Base-by-base conservation (phyloP, 1,284 basidiomycete species). In the Cutaneotrichosporon spelunceum region DNA sequence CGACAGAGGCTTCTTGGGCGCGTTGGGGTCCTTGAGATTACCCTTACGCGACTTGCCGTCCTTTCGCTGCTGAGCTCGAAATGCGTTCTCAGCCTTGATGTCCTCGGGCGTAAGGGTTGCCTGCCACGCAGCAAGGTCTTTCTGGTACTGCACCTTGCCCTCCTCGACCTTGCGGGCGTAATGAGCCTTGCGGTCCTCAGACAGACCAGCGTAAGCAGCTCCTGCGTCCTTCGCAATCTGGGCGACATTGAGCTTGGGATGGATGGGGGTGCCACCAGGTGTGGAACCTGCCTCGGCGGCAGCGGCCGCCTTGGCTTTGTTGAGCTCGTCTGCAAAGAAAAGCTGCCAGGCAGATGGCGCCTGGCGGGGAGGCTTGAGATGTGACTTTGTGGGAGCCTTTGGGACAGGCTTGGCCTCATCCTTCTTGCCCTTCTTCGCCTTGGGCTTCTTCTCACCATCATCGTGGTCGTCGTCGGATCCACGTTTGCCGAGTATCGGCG, bases 321-420 rank as follows among this genome's bases (percentile, higher is more conserved):
- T 88, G 68, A 97, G 91, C 86, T 92, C 93, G 77, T 96, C 92
- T 42, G 91, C 93, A 79, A 97, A 96, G 81, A 93, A 97, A 57
- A 97, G 84, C 79, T 97, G 93, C 93, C 93, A 97, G 48, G 93
- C 91, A 6, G 91, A 94, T 6, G 91, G 92, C 14, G 93, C 91
- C 72, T 94, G 85, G 81, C 94, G 94, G 49, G 93, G 93, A 34
- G 91, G 92, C 62, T 88, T 88, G 61, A 96, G 83, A 27, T 79
- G 79, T 11, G 83, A 83, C 68, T 81, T 81, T 39, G 76, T 68
- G 9, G 76, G 72, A 2, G 77, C 70, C 67, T 78, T 77, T 57
- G 76, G 69, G 11, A 73, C 69, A 11, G 68, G 63, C 24, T 69
- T 69, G 53, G 71, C 67, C 59, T 70, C 68, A 44, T 67, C 67